Base-by-base conservation (phyloP, 148 eudicot genomes). In the Euryodendron excelsum region DNA sequence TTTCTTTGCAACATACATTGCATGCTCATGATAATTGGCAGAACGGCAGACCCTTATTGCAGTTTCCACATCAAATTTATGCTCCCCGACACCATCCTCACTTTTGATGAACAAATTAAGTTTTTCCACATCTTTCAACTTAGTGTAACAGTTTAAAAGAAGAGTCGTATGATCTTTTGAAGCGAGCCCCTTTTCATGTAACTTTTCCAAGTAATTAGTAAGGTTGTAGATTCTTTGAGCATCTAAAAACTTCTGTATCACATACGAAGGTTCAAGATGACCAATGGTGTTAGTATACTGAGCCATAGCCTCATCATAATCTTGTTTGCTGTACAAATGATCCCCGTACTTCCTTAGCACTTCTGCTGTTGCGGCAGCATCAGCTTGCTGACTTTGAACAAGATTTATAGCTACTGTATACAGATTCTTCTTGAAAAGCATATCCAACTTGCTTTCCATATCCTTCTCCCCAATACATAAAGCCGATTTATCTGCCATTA, bases 331-430 rank as follows among this genome's bases (percentile, higher is more conserved):
- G 75, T 93, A 96, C 63, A 96, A 82, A 90, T 96, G 97, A 86
- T 93, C 98, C 21, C 95, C 99, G 72, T 96, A 96, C 82, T 96
- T 96, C 81, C 98, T 89, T 59, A 96, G 91, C 69, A 96, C 99
- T 85, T 93, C 94, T 56, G 99, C 97, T n/a, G 98, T 96, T 45
- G 99, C 99, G 63, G 90, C 98, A 74, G 98, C 99, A 90, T 96
- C 99, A 67, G 98, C 99, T 83, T 96, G 99, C 67, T 96, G 99
- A 85, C 86, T 93, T 72, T 90, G 98, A 79, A 96, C 99, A 79
- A 96, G 92, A 87, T 96, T 92, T 66, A 93, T 93, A 70, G 99
- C 99, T 33, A 96, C 99, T 27, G 97, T 80, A 81, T 96, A 96
- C 52, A 93, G 90, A 85, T 92, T 96, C 82, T 93, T 96, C 84